phyloP scores from a whole-genome alignment of 164 flowering plant species.

The Akebia trifoliata region DNA sequence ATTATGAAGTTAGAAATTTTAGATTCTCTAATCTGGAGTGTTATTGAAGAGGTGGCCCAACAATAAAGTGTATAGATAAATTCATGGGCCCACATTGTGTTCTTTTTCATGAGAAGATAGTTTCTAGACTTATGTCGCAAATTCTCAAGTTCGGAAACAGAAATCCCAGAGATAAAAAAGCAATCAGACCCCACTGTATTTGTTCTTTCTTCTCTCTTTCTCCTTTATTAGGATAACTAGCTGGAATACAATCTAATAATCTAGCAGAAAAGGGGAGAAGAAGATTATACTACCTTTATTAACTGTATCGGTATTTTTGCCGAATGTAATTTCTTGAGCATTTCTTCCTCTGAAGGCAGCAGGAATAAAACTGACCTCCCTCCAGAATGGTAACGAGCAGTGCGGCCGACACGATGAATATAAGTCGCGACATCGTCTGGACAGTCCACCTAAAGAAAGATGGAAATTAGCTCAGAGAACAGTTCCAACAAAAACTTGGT shows the following conservation, averaged over 20 bases:
- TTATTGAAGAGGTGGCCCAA: not conserved
- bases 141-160: no score
- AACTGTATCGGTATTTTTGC: constrained; percentile 52
- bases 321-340: constrained; percentile 67
- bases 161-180: no score
- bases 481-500: not conserved
- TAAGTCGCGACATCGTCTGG: constrained; percentile 84
- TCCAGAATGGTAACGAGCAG: constrained; percentile 72
- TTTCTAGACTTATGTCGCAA: no score
- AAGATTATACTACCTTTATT: constrained; percentile 42
- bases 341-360: constrained; percentile 67
- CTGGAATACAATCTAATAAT: no score
- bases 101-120: no score
- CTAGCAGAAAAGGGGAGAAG: not conserved
- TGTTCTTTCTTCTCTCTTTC: no score
- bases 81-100: not conserved
- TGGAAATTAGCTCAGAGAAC: constrained; percentile 9
- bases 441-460: constrained; percentile 69
- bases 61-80: not conserved
- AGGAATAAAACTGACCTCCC: constrained; percentile 80
- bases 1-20: not conserved
- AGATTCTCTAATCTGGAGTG: not conserved
- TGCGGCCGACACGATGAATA: constrained; percentile 95
- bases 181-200: no score
- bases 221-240: no score